Percentiles rank a stretch among this genome's conserved stretches.
These are phyloP conservation scores for Clitocybe nebularis DNA, from an alignment of 1,284 basidiomycete genomes.

Conservation along the genomic window DNA sequence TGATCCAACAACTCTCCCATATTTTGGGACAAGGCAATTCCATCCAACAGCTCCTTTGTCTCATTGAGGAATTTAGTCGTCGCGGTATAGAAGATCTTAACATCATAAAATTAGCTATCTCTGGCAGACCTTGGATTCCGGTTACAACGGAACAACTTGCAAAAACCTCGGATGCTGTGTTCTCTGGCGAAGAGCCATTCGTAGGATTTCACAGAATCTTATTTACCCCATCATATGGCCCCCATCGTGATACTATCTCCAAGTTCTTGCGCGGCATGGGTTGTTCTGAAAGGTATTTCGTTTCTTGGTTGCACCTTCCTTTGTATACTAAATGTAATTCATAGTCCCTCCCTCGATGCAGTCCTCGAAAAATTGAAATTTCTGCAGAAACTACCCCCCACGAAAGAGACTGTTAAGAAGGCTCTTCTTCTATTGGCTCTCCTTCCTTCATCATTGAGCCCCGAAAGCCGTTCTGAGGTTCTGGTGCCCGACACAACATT, in stretches of 20 bases:
- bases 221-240: slow-evolving; percentile 10
- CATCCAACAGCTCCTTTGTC: slow-evolving; percentile 11
- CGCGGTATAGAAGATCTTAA: slow-evolving; percentile 21
- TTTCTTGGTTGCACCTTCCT: background rate
- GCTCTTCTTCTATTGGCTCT: slow-evolving; percentile 25
- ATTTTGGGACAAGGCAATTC: slow-evolving; percentile 13
- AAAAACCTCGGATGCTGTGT: slow-evolving; percentile 25
- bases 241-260: slow-evolving; percentile 12
- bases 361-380: slow-evolving; percentile 25
- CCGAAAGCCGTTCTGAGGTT: slow-evolving; percentile 22
- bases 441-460: slow-evolving; percentile 20
- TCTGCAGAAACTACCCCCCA: slow-evolving; percentile 13
- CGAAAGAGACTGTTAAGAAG: slow-evolving; percentile 16
- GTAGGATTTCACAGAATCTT: slow-evolving; percentile 26
- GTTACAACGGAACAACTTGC: slow-evolving; percentile 20
- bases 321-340: background rate
- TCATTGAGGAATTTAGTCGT: slow-evolving; percentile 29
- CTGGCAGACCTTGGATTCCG: slow-evolving; percentile 29
- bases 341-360: slow-evolving; percentile 27
- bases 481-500: slow-evolving; percentile 29
- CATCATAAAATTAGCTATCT: slow-evolving; percentile 16
- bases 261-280: slow-evolving; percentile 31
- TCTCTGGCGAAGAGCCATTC: slow-evolving; percentile 17
- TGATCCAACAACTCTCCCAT: slow-evolving; percentile 27
- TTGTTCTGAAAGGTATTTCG: slow-evolving; percentile 29